Conservation (phyloP, 192 early-diverging fungal genomes). For the Gigaspora rosea region DNA sequence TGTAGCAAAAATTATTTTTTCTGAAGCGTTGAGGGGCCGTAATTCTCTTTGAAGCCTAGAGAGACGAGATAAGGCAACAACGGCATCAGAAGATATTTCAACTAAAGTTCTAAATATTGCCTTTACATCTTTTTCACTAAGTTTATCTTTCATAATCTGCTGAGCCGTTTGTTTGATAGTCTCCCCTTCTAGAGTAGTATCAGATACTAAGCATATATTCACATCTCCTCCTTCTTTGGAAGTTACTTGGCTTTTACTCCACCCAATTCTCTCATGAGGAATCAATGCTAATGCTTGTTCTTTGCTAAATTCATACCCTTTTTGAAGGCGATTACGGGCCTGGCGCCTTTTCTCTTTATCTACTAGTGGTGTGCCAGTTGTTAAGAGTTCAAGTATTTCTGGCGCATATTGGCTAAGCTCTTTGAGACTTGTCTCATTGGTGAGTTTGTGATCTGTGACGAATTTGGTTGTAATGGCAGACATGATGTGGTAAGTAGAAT, state of each 20-base stretch:
- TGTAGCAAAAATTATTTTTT: conserved; percentile 2
- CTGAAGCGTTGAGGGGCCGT: neutral
- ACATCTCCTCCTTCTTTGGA: neutral
- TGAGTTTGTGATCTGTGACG: conserved; percentile 22
- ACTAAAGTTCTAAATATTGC: neutral
- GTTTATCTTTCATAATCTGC: conserved; percentile 8
- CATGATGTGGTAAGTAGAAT: conserved; percentile 16
- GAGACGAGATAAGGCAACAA: neutral
- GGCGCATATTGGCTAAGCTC: neutral
- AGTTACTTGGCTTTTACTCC: neutral
- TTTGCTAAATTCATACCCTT: too few species aligned
- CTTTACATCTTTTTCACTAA: conserved; percentile 19
- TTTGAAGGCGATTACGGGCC: too few species aligned
- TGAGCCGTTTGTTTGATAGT: conserved; percentile 11
- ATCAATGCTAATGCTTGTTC: too few species aligned
- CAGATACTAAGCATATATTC: neutral
- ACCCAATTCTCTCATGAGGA: neutral
- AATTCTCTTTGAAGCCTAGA: conserved; percentile 22
- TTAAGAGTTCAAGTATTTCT: too few species aligned
- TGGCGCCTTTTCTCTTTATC: too few species aligned
- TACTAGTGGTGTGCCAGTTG: too few species aligned
- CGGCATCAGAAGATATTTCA: neutral
- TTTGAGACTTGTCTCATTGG: neutral
- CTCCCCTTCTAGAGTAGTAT: neutral
- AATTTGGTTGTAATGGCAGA: conserved; percentile 14